Evolutionary conservation across 176 grass and related monocot species (phyloP), one percentile per base, ranked within the genome.

Genomic region (Oryza nivara): DNA sequence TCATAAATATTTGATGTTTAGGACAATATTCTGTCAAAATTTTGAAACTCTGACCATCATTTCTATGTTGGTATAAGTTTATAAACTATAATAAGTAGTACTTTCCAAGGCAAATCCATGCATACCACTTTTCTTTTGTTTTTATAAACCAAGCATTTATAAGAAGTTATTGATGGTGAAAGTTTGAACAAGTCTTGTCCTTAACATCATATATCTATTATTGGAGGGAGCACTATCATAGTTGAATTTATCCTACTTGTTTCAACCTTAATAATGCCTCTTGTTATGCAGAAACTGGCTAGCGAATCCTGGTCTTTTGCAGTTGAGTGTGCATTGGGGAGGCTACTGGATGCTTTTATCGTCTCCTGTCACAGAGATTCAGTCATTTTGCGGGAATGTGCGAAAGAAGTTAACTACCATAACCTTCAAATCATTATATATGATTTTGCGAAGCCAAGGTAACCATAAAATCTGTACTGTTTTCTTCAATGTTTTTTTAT

Each of bases 341-440:
- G 17, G 54, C 56, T 95, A 26, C 48, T 97, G 26, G 91, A 97
- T 90, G 91, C 95, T 88, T 97, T 97, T 80, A 95, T 97, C 67
- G 95, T 95, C 13, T 83, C 95, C 30, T 91, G 91, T 67, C 92
- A 92, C 72, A 76, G 86, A 16, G 92, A 97, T 93, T 87, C 77
- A 66, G 89, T 93, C 25, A 2, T 92, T 92, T 93, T 95, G 67
- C 85, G 91, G 77, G 87, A 91, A 32, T 95, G 92, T 80, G 87
- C 89, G 19, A 94, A 81, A 86, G 85, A 93, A 93, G 88, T 78
- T 25, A 74, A 93, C 41, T 97, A 87, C 68, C 43, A 11, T 35
- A 88, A 92, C 23, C 81, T 97, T 80, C 82, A 90, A 76, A 95
- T 97, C 61, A 85, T 95, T 70, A 95, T 97, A 65, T 97, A 95